Percentiles rank a stretch among this genome's conserved stretches.
phyloP scores from a whole-genome alignment of 805 yeast genomes.

The Saccharomycopsis malanga region DNA sequence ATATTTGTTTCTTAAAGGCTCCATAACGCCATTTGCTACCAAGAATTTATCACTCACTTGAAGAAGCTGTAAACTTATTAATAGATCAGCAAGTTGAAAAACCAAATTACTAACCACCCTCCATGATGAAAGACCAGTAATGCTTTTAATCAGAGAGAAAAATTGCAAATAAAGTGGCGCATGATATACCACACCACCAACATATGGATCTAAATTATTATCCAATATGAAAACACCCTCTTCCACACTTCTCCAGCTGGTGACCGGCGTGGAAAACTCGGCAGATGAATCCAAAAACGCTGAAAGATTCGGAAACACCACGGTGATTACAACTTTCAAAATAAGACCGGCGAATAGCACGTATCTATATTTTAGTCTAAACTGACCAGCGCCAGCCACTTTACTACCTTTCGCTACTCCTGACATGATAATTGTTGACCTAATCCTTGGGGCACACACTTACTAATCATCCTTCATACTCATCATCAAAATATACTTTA shows the following conservation, averaged over 20 bases:
- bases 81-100: conserved; percentile 53
- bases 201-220: conserved; percentile 57
- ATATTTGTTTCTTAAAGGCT: conserved; percentile 20
- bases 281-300: conserved; percentile 41
- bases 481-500: no score
- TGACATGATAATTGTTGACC: no score
- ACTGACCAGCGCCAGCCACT: not conserved
- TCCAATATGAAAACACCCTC: conserved; percentile 62
- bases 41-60: conserved; percentile 36
- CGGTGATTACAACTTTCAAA: conserved; percentile 4
- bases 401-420: no score
- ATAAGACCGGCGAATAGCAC: conserved; percentile 6
- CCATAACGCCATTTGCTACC: conserved; percentile 17
- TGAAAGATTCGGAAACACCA: conserved; percentile 27
- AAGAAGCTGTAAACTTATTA: conserved; percentile 49
- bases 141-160: conserved; percentile 33
- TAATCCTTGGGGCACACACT: no score
- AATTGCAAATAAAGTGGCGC: conserved; percentile 63
- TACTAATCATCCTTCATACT: no score
- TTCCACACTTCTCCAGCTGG: conserved; percentile 54
- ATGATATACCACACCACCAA: conserved; percentile 83
- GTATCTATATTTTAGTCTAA: conserved; percentile 3
- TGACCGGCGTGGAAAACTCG: conserved; percentile 65
- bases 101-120: conserved; percentile 25
- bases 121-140: conserved; percentile 16